phyloP scores from a whole-genome alignment of 2,329 filamentous ascomycete genomes.

The Daldinia sp. region DNA sequence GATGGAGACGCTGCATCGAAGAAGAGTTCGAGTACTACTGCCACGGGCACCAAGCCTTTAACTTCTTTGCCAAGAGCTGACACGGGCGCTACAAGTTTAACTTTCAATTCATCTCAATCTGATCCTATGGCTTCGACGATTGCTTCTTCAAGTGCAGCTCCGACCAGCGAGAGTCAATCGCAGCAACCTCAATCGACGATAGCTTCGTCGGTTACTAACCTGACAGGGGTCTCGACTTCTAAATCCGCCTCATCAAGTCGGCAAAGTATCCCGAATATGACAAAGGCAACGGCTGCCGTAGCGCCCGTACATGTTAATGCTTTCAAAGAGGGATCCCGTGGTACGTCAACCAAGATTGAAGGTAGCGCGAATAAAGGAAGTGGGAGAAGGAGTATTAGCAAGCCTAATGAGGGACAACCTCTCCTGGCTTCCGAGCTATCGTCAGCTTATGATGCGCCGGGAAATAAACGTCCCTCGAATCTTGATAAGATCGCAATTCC shows the following conservation, averaged over 20 bases:
- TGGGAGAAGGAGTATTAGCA: slow-evolving; percentile 59
- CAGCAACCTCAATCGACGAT: slow-evolving; percentile 60
- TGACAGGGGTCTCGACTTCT: slow-evolving; percentile 52
- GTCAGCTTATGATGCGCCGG: slow-evolving; percentile 54
- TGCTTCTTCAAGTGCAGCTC: slow-evolving; percentile 54
- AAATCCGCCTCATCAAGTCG: slow-evolving; percentile 58
- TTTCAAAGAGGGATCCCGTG: slow-evolving; percentile 61
- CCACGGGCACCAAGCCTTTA: slow-evolving; percentile 58
- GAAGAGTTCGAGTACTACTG: slow-evolving; percentile 57
- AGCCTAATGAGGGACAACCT: slow-evolving; percentile 56
- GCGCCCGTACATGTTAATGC: slow-evolving; percentile 64
- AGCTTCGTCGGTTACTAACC: slow-evolving; percentile 61
- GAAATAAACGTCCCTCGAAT: slow-evolving; percentile 46
- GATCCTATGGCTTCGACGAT: slow-evolving; percentile 53
- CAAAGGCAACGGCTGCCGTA: slow-evolving; percentile 57
- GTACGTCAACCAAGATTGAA: slow-evolving; percentile 56
- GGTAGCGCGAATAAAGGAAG: slow-evolving; percentile 56
- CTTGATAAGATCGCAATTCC: slow-evolving; percentile 50
- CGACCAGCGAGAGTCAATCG: slow-evolving; percentile 57
- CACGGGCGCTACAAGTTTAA: slow-evolving; percentile 52
- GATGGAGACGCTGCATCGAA: slow-evolving; percentile 58
- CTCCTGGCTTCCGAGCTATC: slow-evolving; percentile 54
- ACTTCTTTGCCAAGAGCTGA: slow-evolving; percentile 59
- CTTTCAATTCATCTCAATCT: slow-evolving; percentile 52
- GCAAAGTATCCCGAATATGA: slow-evolving; percentile 51